Percentiles rank a stretch among this genome's conserved stretches.
Conservation (phyloP, 2,329 filamentous ascomycete species). For the Colletotrichum camelliae region DNA sequence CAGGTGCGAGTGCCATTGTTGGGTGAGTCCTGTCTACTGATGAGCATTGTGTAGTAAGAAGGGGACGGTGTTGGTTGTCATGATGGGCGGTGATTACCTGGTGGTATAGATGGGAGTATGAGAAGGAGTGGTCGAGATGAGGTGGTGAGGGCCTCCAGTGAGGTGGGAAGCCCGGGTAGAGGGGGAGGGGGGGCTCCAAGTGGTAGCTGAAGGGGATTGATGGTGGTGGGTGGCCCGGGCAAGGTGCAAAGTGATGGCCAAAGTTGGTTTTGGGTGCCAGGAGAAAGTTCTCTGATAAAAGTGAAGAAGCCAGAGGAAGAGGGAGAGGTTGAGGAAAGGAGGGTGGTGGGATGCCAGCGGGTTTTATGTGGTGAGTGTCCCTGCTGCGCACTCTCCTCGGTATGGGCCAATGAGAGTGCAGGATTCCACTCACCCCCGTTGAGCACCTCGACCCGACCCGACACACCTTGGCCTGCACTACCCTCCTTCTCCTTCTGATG, state of each 20-base stretch:
- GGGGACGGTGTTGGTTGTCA: not conserved
- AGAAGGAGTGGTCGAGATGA: not conserved
- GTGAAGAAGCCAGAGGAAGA: not conserved
- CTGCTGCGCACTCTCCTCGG: not conserved
- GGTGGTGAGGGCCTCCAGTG: not conserved
- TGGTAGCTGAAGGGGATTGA: not conserved
- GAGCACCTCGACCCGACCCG: not conserved
- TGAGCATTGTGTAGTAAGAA: not conserved
- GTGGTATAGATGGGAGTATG: not conserved
- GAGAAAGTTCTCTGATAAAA: not conserved
- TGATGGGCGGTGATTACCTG: not conserved
- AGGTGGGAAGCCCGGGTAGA: not conserved
- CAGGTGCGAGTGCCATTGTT: not conserved
- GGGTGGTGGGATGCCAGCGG: conserved; percentile 18
- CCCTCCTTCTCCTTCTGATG: not conserved
- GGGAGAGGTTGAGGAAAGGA: conserved; percentile 7
- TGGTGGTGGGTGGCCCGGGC: not conserved
- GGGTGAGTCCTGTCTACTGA: not conserved
- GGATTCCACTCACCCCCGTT: not conserved
- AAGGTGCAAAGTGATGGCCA: conserved; percentile 1
- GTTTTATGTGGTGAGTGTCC: conserved; percentile 24
- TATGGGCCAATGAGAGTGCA: conserved; percentile 15
- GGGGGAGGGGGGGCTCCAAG: not conserved
- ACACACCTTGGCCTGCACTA: not conserved
- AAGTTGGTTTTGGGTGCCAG: not conserved